Evolutionary conservation across 768 basidiomycete genomes (phyloP), one percentile per base, ranked within the genome.

Genomic region (Galerina sulciceps): DNA sequence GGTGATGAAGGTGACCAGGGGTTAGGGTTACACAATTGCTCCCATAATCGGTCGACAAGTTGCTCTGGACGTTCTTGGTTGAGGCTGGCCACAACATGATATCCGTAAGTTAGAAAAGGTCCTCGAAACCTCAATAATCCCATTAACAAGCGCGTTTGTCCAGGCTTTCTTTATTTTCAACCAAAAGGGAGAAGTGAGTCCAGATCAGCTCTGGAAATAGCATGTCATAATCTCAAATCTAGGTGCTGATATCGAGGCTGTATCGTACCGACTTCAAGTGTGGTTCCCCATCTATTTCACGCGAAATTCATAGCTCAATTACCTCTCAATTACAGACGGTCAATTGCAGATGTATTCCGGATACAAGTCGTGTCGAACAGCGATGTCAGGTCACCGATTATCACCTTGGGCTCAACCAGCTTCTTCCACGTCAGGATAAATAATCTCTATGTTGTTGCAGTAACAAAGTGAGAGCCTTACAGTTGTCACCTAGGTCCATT

Each of bases 151-250:
- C 35, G 15, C 36, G n/a, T 57, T 47, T n/a, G 52, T 22, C 50
- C 64, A 98, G 96, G 96, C 93, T 47, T 98, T 98, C 86, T 98
- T 99, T 76, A 94, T 98, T 58, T 97, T 98, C 83, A 99, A 98
- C 71, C 94, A 96, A 75, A 98, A 99, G 75, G 97, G 97, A 74
- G 97, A 99, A 85, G 96, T 95, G 55, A 40, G 85, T 53, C 46
- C 47, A 20, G 31, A 31, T 31, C 26, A 31, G 8, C 26, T 31
- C 26, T 31, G 26, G 26, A 31, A 31, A 31, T 31, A 31, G 26
- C 26, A 55, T 46, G 42, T 46, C n/a, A 10, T 13, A 37, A 36
- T 47, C 37, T 59, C 61, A 38, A n/a, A 34, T 54, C 37, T 67
- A 96, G 94, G 93, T 99, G 67, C 84, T 99, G 67, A 99, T 99